A percentile compares a stretch with the other conserved stretches of the same genome.
These are phyloP conservation scores for Fusarium irregulare DNA, from an alignment of 2,329 filamentous ascomycete genomes.

Conservation along the genomic window DNA sequence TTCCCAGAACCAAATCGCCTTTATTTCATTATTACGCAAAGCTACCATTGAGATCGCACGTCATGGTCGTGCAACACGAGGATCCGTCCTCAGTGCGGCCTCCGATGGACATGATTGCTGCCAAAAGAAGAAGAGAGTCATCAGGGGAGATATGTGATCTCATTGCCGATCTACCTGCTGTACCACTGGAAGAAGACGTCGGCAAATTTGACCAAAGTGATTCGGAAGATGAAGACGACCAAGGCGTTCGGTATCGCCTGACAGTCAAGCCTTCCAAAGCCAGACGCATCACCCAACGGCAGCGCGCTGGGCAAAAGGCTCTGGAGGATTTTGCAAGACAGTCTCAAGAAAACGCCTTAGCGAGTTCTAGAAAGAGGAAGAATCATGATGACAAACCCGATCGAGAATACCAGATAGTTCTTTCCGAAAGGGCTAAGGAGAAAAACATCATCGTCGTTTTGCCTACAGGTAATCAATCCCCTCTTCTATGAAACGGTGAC, in stretches of 20 bases:
- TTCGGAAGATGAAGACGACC: constrained; percentile 45
- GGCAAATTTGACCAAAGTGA: constrained; percentile 19
- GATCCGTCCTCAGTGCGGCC: too few relatives aligned
- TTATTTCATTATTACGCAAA: not conserved
- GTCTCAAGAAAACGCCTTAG: constrained; percentile 52
- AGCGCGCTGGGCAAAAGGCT: constrained; percentile 61
- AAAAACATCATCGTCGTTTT: constrained; percentile 93
- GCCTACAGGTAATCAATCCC: constrained; percentile 74
- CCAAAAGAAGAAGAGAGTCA: too few relatives aligned
- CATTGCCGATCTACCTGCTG: not conserved
- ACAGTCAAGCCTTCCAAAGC: constrained; percentile 48
- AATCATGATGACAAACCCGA: not conserved
- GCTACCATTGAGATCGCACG: not conserved
- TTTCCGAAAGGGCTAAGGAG: constrained; percentile 87
- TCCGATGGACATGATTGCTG: not conserved
- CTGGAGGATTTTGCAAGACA: constrained; percentile 59
- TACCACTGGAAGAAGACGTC: not conserved
- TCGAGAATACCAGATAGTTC: constrained; percentile 88
- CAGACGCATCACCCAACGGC: constrained; percentile 58
- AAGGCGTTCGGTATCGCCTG: constrained; percentile 47
- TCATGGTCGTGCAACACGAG: too few relatives aligned
- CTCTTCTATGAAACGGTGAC: fast-evolving
- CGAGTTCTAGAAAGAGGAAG: constrained; percentile 46
- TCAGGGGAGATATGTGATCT: not conserved
- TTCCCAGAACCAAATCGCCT: not conserved